These are phyloP conservation scores for Codiaeum variegatum DNA, from an alignment of 441 rosid species.

Conservation along the genomic window DNA sequence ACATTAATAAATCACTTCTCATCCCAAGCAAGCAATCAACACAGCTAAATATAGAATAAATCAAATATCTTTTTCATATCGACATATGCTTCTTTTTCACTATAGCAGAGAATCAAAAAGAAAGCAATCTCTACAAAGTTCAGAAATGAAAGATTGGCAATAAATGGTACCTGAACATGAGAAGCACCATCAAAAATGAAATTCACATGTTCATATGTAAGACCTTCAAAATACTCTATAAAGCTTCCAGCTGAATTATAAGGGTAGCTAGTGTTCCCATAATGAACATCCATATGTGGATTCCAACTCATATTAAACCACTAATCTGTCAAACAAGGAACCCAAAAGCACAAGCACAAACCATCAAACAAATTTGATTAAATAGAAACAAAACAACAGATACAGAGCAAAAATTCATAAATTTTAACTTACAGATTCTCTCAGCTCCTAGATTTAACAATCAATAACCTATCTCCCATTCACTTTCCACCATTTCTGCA, in stretches of 20 bases:
- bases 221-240: constrained; percentile 76
- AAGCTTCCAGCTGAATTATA: constrained; percentile 73
- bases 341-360: constrained; percentile 11
- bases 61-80: neutral
- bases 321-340: constrained; percentile 20
- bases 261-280: constrained; percentile 46
- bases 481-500: constrained; percentile 19
- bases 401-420: constrained; percentile 14
- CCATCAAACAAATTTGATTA: too few species aligned
- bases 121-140: neutral
- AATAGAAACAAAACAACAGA: neutral
- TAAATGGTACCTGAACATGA: constrained; percentile 52
- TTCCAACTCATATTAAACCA: constrained; percentile 55
- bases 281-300: constrained; percentile 49
- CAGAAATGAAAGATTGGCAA: neutral
- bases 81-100: neutral
- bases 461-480: constrained; percentile 1
- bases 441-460: neutral
- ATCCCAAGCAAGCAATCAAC: neutral
- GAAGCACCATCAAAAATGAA: constrained; percentile 68
- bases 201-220: constrained; percentile 72
- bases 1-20: neutral
- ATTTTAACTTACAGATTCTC: constrained; percentile 3
- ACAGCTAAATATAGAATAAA: neutral
- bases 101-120: neutral